A percentile compares a stretch with the other conserved stretches of the same genome.
phyloP scores from a whole-genome alignment of 371 early-diverging fungal species.

The Mucor lusitanicus region DNA sequence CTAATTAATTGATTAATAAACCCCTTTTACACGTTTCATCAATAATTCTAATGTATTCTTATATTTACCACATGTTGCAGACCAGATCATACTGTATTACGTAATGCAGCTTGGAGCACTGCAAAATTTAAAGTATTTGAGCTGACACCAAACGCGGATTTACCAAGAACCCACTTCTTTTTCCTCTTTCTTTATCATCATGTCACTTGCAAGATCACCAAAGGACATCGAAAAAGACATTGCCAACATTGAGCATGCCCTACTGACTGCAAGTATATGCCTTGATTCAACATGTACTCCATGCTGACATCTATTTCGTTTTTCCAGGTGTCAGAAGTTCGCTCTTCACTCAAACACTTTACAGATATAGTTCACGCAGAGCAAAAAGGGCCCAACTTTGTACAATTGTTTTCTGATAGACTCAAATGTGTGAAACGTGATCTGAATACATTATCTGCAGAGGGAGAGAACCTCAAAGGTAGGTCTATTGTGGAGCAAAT shows the following conservation, averaged over 20 bases:
- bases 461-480: conserved; percentile 42
- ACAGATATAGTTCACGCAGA: conserved; percentile 35
- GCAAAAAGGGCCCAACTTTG: conserved; percentile 31
- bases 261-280: conserved; percentile 1
- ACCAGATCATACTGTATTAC: no score
- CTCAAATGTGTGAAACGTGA: conserved; percentile 29
- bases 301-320: conserved; percentile 13
- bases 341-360: conserved; percentile 34
- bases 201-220: conserved; percentile 4
- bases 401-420: conserved; percentile 31
- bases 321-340: conserved; percentile 39
- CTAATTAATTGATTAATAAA: no score
- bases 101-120: no score
- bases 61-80: no score
- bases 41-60: no score
- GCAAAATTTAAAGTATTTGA: no score
- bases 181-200: background rate
- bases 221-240: conserved; percentile 22
- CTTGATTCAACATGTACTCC: background rate
- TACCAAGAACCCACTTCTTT: no score
- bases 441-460: conserved; percentile 22
- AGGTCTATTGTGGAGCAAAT: background rate
- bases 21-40: no score
- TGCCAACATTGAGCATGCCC: conserved; percentile 23
- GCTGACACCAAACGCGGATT: no score